phyloP scores from a whole-genome alignment of 805 yeast genomes.

The Ogataea chonburiensis region DNA sequence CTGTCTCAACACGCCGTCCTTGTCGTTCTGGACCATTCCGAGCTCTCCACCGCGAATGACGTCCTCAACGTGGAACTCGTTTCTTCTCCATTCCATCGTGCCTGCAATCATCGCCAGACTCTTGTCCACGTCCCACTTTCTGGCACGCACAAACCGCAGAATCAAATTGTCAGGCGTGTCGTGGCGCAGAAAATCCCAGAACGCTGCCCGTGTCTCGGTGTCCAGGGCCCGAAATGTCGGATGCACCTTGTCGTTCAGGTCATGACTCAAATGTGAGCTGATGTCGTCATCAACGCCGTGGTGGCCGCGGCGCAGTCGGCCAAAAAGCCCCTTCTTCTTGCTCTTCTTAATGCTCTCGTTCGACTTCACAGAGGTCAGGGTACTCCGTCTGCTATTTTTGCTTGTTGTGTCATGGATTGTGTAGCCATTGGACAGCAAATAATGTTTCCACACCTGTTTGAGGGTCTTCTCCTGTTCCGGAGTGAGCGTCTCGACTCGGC shows the following conservation, averaged over 20 bases:
- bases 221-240: constrained; percentile 50
- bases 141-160: constrained; percentile 77
- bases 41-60: constrained; percentile 73
- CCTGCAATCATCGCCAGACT: constrained; percentile 69
- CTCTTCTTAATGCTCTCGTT: constrained; percentile 27
- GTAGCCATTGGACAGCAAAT: constrained; percentile 60
- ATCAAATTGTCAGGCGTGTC: constrained; percentile 81
- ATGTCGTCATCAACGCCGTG: constrained; percentile 24
- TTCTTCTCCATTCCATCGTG: constrained; percentile 73
- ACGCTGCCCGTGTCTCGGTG: constrained; percentile 49
- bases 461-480: constrained; percentile 59
- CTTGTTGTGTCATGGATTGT: constrained; percentile 19
- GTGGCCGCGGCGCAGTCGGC: constrained; percentile 29
- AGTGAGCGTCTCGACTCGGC: constrained; percentile 46
- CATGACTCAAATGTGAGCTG: constrained; percentile 22
- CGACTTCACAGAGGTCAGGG: constrained; percentile 32
- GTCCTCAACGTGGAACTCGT: constrained; percentile 58
- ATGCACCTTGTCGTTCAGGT: constrained; percentile 36
- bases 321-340: constrained; percentile 36
- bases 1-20: constrained; percentile 51
- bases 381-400: constrained; percentile 17
- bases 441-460: constrained; percentile 70
- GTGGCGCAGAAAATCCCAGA: constrained; percentile 63
- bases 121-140: constrained; percentile 77
- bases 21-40: constrained; percentile 45